phyloP scores from a whole-genome alignment of 306 rosid genomes.

The Vigna hirtella region DNA sequence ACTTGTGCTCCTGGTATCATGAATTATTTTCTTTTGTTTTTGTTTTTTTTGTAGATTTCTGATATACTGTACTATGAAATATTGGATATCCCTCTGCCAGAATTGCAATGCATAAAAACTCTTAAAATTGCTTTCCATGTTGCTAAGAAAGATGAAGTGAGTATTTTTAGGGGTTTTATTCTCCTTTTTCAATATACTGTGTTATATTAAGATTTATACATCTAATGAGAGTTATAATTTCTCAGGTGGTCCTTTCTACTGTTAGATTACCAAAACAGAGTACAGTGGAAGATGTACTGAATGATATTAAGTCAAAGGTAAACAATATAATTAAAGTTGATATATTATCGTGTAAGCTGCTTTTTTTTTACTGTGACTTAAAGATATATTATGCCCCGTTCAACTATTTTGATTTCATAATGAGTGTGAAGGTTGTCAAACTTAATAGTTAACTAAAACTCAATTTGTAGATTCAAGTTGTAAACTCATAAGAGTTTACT shows the following conservation, averaged over 20 bases:
- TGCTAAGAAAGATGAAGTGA: constrained; percentile 82
- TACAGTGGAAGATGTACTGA: not conserved
- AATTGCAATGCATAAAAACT: constrained; percentile 76
- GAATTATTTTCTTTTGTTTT: not conserved
- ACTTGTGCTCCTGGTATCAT: not conserved
- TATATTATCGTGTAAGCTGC: not conserved
- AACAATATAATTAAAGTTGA: not conserved
- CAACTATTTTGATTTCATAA: not conserved
- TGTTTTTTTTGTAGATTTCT: not conserved
- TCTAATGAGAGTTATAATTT: not conserved
- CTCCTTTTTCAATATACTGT: not conserved
- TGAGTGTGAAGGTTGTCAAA: no score
- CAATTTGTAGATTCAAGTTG: no score
- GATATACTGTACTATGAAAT: constrained; percentile 21
- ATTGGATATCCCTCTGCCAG: constrained; percentile 74
- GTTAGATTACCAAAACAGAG: constrained; percentile 1
- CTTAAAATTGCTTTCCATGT: constrained; percentile 86
- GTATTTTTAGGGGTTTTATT: constrained; percentile 13
- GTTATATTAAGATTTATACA: not conserved
- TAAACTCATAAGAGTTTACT: no score
- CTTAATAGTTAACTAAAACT: no score
- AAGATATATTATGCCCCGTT: not conserved
- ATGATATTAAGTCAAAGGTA: constrained; percentile 6
- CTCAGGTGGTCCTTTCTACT: constrained; percentile 3
- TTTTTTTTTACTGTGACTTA: not conserved